Evolutionary conservation across 352 stramenopile genomes (phyloP).

Genomic region (Phytophthora podocarpi): DNA sequence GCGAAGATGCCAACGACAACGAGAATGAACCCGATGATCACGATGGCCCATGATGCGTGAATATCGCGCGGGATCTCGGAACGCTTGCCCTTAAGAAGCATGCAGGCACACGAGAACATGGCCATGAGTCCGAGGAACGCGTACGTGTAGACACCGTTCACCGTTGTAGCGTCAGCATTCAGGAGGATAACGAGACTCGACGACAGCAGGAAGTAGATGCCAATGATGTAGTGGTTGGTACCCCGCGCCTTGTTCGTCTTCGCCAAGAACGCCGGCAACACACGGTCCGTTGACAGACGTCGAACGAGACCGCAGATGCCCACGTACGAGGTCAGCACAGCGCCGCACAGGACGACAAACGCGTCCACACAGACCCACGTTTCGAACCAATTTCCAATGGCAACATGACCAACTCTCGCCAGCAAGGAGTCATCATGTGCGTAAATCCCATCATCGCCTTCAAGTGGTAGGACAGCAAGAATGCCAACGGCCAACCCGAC

Average conservation of each 20-base stretch:
- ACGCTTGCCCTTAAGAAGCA: conserved; percentile 87
- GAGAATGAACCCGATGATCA: conserved; percentile 33
- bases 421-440: conserved; percentile 57
- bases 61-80: conserved; percentile 72
- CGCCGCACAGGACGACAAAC: conserved; percentile 88
- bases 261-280: conserved; percentile 58
- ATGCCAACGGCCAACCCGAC: conserved; percentile 64
- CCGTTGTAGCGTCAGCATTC: conserved; percentile 67
- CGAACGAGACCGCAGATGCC: conserved; percentile 77
- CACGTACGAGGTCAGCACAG: conserved; percentile 84
- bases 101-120: conserved; percentile 82
- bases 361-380: conserved; percentile 76
- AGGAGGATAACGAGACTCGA: conserved; percentile 75
- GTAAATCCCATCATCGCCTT: conserved; percentile 53
- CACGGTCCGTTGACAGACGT: conserved; percentile 73
- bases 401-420: conserved; percentile 58
- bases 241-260: conserved; percentile 61
- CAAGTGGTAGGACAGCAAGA: conserved; percentile 79
- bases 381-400: conserved; percentile 47
- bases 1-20: conserved; percentile 77
- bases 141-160: conserved; percentile 87
- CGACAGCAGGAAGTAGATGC: conserved; percentile 66
- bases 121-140: conserved; percentile 84
- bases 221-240: conserved; percentile 82
- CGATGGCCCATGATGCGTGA: conserved; percentile 53